phyloP scores from a whole-genome alignment of 2,329 filamentous ascomycete genomes.

The Aspergillus aculeatinus region DNA sequence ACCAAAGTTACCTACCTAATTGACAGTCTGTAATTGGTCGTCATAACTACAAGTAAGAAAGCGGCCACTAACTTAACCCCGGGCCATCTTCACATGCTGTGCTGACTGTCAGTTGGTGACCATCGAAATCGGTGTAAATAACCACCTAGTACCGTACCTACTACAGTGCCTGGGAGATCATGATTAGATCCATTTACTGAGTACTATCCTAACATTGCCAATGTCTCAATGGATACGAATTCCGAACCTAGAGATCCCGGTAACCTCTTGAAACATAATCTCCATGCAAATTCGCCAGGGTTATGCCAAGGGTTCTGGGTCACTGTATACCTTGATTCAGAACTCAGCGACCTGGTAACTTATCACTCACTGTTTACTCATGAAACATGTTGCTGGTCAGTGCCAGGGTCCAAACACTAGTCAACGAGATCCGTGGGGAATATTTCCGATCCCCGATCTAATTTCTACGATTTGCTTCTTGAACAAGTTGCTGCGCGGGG shows the following conservation, averaged over 20 bases:
- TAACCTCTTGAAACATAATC: not conserved
- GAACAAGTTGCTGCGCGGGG: not conserved
- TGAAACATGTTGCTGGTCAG: not conserved
- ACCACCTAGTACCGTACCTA: no score
- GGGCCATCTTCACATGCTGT: not conserved
- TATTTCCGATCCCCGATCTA: not conserved
- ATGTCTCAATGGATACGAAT: not conserved
- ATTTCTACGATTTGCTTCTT: not conserved
- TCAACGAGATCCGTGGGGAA: not conserved
- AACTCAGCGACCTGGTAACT: not conserved
- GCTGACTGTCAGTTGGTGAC: not conserved
- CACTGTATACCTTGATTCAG: not conserved
- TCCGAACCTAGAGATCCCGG: not conserved
- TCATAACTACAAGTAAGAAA: not conserved
- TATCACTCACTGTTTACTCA: not conserved
- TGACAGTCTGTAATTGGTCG: no score
- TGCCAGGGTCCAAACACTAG: not conserved
- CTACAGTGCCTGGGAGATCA: no score
- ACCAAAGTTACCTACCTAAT: not conserved
- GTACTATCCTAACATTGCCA: not conserved
- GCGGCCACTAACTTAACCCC: not conserved
- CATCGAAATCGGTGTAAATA: not conserved
- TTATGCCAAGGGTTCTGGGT: not conserved
- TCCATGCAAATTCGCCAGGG: not conserved
- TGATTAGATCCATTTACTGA: no score